phyloP scores from a whole-genome alignment of 2,329 filamentous ascomycete species.

The Huntiella bhutanensis region DNA sequence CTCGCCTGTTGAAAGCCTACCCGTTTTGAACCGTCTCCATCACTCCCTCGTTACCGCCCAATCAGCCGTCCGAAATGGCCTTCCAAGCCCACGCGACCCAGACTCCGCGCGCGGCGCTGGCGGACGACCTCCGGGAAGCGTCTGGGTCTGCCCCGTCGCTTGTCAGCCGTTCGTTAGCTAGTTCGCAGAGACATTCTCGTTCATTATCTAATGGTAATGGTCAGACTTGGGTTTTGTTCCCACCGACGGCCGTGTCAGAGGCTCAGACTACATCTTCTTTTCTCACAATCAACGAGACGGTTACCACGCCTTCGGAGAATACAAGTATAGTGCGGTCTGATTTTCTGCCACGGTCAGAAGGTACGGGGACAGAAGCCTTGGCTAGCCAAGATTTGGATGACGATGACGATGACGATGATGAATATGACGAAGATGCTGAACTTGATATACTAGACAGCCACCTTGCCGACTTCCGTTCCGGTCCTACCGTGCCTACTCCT shows the following conservation, averaged over 20 bases:
- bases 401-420: slow-evolving; percentile 14
- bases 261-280: slow-evolving; percentile 9
- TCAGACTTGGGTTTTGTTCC: slow-evolving; percentile 84
- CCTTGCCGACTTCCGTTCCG: slow-evolving; percentile 66
- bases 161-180: slow-evolving; percentile 5
- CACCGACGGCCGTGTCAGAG: slow-evolving; percentile 44
- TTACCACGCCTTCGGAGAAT: slow-evolving; percentile 7
- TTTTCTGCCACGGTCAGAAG: slow-evolving; percentile 11
- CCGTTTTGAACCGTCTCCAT: not conserved
- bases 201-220: slow-evolving; percentile 15
- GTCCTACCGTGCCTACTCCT: slow-evolving; percentile 18
- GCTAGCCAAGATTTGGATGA: slow-evolving; percentile 9
- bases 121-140: slow-evolving; percentile 5
- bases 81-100: slow-evolving; percentile 10
- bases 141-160: slow-evolving; percentile 8
- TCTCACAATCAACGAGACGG: slow-evolving; percentile 10
- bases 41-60: not conserved
- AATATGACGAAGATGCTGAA: slow-evolving; percentile 51
- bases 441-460: slow-evolving; percentile 88
- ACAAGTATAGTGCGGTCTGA: slow-evolving; percentile 12
- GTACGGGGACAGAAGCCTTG: slow-evolving; percentile 11
- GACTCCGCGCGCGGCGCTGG: slow-evolving; percentile 4
- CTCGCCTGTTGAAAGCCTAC: not conserved
- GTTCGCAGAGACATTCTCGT: not conserved
- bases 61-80: slow-evolving; percentile 4